Conservation (phyloP, 257 asterid species). For the Solanum piurae region DNA sequence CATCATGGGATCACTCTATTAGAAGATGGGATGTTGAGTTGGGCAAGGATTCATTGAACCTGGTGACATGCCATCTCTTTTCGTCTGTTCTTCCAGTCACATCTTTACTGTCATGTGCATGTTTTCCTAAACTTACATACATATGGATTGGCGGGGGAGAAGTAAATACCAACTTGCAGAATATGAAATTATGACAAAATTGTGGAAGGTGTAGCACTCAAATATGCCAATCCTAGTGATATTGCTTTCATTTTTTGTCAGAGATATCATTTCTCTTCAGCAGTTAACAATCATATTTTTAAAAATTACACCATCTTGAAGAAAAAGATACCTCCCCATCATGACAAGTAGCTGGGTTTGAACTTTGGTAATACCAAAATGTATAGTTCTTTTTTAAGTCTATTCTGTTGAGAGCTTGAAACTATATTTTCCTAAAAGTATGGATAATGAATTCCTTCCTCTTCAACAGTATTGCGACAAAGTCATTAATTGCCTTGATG, state of each 20-base stretch:
- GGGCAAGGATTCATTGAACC: conserved; percentile 52
- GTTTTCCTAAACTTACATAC: not conserved
- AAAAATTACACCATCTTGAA: not conserved
- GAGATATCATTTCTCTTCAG: not conserved
- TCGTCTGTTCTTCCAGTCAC: not conserved
- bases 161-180: not conserved
- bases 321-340: not conserved
- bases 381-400: not conserved
- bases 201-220: not conserved
- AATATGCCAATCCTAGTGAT: not conserved
- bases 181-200: not conserved
- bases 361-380: not conserved
- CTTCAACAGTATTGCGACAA: conserved; percentile 55
- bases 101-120: not conserved
- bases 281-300: not conserved
- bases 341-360: not conserved
- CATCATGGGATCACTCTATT: conserved; percentile 95
- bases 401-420: not conserved
- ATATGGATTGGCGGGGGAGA: not conserved
- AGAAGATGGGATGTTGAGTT: conserved; percentile 94
- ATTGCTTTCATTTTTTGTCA: not conserved
- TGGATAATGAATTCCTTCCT: not conserved
- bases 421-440: not conserved
- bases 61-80: conserved; percentile 28
- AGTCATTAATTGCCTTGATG: conserved; percentile 70